Base-by-base conservation (phyloP, 352 stramenopile genomes). In the Elongisporangium undulatum region DNA sequence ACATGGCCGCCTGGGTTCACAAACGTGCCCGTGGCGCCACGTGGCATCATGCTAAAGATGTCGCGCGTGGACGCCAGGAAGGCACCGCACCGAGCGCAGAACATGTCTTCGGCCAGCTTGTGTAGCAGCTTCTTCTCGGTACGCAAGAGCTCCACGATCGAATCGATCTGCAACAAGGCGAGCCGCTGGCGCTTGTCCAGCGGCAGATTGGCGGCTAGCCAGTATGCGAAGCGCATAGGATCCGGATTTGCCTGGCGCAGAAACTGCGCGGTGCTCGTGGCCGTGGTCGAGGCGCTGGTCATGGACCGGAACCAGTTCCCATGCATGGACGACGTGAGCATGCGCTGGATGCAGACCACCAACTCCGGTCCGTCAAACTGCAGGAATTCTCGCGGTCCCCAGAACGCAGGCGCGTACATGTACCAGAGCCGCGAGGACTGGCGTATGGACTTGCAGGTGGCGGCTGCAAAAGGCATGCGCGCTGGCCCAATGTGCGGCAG, bases 1-100 rank as follows among this genome's bases (percentile, higher is more conserved):
- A 94, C 85, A 51, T 81, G 74, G 10, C 86, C 86, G 2, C 74
- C 70, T 5, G 86, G 86, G 55, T 95, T 95, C 15, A 94, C 86
- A 55, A 94, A 95, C 7, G 86, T 95, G 7, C 79, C 83, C 0
- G 72, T 77, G 3, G 72, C 73, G 41, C 77, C 79, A 48, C 83
- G 72, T n/a, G 59, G 66, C 19, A 70, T 83, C 75, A 91, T 85
- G 55, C 74, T 89, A 59, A 95, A 92, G 61, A 95, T 92, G 17
- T 93, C 79, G 1, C 71, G 64, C n/a, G 80, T 91, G 19, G 84
- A 72, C 6, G 77, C 72, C 8, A 95, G 71, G 51, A 87, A 78
- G 10, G 70, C 72, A 22, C 79, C 71, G 39, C 86, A 95, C 45
- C 69, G 67, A 8, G 76, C 69, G 56, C 86, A 95, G 56, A 78